These are phyloP conservation scores for Hymenoscyphus fructigenus DNA, from an alignment of 2,329 filamentous ascomycete species.

Conservation along the genomic window DNA sequence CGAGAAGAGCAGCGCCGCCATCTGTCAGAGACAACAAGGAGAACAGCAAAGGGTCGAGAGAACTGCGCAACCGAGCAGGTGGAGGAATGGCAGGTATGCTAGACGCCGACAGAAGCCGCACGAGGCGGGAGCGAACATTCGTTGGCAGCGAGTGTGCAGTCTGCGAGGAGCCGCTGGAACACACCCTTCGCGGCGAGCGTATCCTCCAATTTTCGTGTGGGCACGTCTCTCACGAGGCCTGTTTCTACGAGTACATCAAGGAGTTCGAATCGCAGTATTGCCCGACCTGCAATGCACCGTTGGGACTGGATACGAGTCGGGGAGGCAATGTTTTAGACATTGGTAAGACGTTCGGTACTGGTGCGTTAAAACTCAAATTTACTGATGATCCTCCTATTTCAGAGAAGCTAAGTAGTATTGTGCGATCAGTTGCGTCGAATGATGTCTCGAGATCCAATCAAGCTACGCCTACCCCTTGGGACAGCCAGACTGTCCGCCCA, in stretches of 20 bases:
- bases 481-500: constrained; percentile 56
- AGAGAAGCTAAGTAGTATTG: constrained; percentile 96
- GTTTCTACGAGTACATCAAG: constrained; percentile 97
- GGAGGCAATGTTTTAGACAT: constrained; percentile 91
- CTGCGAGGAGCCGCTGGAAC: constrained; percentile 94
- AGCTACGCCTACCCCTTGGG: constrained; percentile 67
- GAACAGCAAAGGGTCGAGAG: constrained; percentile 21
- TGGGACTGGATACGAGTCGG: constrained; percentile 87
- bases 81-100: constrained; percentile 61
- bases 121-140: constrained; percentile 87
- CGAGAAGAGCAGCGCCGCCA: background rate
- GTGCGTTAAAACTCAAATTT: constrained; percentile 33
- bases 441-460: constrained; percentile 48
- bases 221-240: constrained; percentile 97
- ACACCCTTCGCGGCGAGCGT: constrained; percentile 89
- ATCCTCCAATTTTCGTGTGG: constrained; percentile 94
- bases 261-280: constrained; percentile 94
- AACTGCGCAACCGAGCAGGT: constrained; percentile 30
- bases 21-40: background rate
- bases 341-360: constrained; percentile 53
- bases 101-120: constrained; percentile 74
- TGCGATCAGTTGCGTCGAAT: constrained; percentile 73
- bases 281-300: constrained; percentile 86
- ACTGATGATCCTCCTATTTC: constrained; percentile 28
- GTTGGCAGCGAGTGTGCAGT: constrained; percentile 93